A percentile compares a stretch with the other conserved stretches of the same genome.
Evolutionary conservation across 768 basidiomycete genomes (phyloP).

Genomic region (Termitomyces sp.): DNA sequence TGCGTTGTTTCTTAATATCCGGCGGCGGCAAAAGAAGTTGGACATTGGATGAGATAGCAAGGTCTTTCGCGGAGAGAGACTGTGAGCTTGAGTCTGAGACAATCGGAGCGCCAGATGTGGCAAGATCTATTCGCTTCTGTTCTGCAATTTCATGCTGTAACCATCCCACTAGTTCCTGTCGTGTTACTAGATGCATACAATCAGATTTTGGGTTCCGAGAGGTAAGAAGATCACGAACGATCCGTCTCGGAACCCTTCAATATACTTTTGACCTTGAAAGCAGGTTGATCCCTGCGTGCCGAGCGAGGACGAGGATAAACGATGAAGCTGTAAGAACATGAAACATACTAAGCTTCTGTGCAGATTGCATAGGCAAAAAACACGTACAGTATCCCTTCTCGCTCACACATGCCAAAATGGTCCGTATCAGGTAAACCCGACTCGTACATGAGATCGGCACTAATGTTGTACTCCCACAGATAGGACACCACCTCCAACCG

Average conservation of each 20-base stretch:
- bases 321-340: conserved; percentile 29
- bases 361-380: conserved; percentile 17
- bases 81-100: conserved; percentile 35
- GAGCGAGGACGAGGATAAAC: conserved; percentile 50
- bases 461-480: conserved; percentile 79
- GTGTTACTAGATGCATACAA: conserved; percentile 31
- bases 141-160: conserved; percentile 76
- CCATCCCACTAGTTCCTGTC: conserved; percentile 71
- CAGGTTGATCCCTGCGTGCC: conserved; percentile 54
- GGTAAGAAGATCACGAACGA: conserved; percentile 35
- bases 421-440: conserved; percentile 57
- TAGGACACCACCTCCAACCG: conserved; percentile 73
- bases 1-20: conserved; percentile 73
- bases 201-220: not conserved
- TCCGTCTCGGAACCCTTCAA: conserved; percentile 76
- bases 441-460: conserved; percentile 88
- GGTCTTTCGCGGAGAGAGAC: conserved; percentile 36
- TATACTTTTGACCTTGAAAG: conserved; percentile 82
- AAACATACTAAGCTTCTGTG: not conserved
- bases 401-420: conserved; percentile 61
- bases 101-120: conserved; percentile 54
- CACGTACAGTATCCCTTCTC: conserved; percentile 77
- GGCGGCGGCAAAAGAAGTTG: conserved; percentile 66
- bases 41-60: conserved; percentile 38
- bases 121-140: conserved; percentile 69